Evolutionary conservation across 768 basidiomycete species (phyloP), one percentile per base, ranked within the genome.

Genomic region (Pulveroboletus sp.): DNA sequence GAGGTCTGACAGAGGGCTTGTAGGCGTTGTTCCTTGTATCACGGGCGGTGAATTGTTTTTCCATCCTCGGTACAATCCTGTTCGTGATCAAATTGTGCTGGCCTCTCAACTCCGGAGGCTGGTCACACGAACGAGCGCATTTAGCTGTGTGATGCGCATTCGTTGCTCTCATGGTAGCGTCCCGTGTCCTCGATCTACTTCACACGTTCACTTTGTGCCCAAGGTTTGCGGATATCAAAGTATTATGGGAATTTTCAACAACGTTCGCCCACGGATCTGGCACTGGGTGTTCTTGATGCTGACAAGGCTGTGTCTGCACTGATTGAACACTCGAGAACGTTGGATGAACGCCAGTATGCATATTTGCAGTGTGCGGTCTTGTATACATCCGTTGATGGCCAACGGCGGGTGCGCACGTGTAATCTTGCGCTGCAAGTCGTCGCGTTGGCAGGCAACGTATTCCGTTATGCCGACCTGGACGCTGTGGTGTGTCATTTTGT

Each of bases 1-100:
- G 27, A 34, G 43, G 48, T 25, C 35, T 59, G 40, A 54, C 43
- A 40, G n/a, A 32, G 14, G 11, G 10, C 19, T 5, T 43, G 17
- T 23, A 85, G 88, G 87, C 36, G 68, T 75, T 4, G 75, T 94
- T 6, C 64, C 87, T 1, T 82, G 82, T 0, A 63, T 82, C 11
- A 92, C 91, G 7, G 97, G 97, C 13, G 97, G 97, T 17, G 91
- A 94, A 49, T 59, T 95, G 1, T 94, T 87, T 69, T 95, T 86
- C 72, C 88, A 94, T 60, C 97, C 95, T 9, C 79, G 90, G n/a
- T 99, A 92, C 64, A 78, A 85, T 44, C 76, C 80, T 4, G 64
- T 68, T 7, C 78, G 87, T 41, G 93, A 97, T 63, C 75, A 75
- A 8, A 59, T 72, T 8, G 71, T 81, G 6, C 59, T 99, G 12